These are phyloP conservation scores for Tilletia caries DNA, from an alignment of 1,284 basidiomycete species.

Conservation along the genomic window DNA sequence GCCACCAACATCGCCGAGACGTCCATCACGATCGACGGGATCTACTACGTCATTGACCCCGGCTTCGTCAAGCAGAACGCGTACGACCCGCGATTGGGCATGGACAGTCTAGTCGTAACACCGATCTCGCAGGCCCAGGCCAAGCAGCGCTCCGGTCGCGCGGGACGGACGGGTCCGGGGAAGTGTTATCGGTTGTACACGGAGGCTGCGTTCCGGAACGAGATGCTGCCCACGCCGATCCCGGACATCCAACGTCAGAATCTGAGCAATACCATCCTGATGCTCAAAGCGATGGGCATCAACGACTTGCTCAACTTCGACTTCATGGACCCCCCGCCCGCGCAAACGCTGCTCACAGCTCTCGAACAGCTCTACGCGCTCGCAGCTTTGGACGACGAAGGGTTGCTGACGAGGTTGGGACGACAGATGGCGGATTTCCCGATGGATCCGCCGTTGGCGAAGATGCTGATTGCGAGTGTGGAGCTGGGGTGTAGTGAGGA, in stretches of 20 bases:
- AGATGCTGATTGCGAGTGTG: constrained; percentile 90
- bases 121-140: constrained; percentile 99
- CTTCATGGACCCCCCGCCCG: constrained; percentile 98
- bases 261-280: constrained; percentile 83
- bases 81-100: constrained; percentile 92
- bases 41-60: constrained; percentile 97
- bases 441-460: constrained; percentile 86
- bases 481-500: constrained; percentile 93
- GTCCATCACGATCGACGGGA: constrained; percentile 93
- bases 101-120: constrained; percentile 97
- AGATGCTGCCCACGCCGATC: constrained; percentile 96
- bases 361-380: constrained; percentile 90
- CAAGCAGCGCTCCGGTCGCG: constrained; percentile 87
- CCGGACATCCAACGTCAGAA: constrained; percentile 97
- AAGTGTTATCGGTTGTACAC: constrained; percentile 98
- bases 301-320: constrained; percentile 97
- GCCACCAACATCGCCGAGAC: constrained; percentile 99
- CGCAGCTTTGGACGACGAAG: constrained; percentile 94
- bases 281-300: constrained; percentile 97
- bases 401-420: constrained; percentile 84
- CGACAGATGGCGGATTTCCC: constrained; percentile 99
- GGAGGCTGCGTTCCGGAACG: constrained; percentile 94
- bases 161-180: constrained; percentile 94
- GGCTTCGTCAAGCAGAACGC: constrained; percentile 99
- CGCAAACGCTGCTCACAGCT: constrained; percentile 90